Evolutionary conservation across 257 asterid genomes (phyloP).

Genomic region (Sherardia arvensis): DNA sequence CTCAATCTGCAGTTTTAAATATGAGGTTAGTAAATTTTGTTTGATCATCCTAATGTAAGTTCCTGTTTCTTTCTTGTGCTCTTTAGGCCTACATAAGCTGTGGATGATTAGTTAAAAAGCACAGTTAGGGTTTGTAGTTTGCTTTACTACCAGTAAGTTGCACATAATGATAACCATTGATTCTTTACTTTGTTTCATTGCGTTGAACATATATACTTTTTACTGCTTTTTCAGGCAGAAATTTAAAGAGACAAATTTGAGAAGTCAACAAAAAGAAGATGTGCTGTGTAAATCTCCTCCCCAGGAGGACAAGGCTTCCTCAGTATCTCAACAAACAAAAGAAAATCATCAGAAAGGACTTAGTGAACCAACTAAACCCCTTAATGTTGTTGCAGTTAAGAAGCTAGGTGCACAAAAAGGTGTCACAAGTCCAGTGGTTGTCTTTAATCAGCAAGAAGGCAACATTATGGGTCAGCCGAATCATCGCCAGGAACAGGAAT

Average conservation of each 20-base stretch:
- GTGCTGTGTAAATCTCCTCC: slow-evolving; percentile 8
- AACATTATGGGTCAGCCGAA: slow-evolving; percentile 10
- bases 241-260: slow-evolving; percentile 16
- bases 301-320: slow-evolving; percentile 9
- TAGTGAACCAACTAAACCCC: slow-evolving; percentile 12
- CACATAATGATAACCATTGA: background rate
- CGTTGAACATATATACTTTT: background rate
- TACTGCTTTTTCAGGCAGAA: slow-evolving; percentile 29
- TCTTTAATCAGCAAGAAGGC: slow-evolving; percentile 9
- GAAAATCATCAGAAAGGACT: slow-evolving; percentile 13
- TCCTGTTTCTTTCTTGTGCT: background rate
- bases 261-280: slow-evolving; percentile 24
- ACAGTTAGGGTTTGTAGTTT: background rate
- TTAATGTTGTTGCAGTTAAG: slow-evolving; percentile 5
- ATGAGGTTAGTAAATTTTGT: slow-evolving; percentile 31
- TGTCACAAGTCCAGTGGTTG: slow-evolving; percentile 10
- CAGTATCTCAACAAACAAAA: slow-evolving; percentile 16
- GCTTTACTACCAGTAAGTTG: background rate
- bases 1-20: slow-evolving; percentile 24
- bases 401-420: slow-evolving; percentile 16
- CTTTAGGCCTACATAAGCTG: background rate
- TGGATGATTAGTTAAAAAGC: background rate
- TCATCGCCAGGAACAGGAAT: slow-evolving; percentile 7
- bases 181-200: background rate
- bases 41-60: background rate